Base-by-base conservation (phyloP, 805 yeast genomes). In the Jamesozyma lodderae region DNA sequence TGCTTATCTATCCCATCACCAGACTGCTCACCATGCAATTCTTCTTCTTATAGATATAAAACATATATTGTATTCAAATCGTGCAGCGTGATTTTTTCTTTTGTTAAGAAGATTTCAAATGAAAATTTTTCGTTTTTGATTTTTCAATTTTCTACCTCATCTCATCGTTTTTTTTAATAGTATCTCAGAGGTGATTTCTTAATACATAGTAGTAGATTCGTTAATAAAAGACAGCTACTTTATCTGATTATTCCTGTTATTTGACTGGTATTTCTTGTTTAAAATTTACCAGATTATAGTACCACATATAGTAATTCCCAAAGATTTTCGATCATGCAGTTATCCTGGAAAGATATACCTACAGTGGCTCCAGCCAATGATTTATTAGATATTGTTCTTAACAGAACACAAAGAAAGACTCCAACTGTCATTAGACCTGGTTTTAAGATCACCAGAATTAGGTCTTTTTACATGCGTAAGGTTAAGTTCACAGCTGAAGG, bases 361-460 rank as follows among this genome's bases (percentile, higher is more conserved):
- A 79, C 94, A 35, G 95, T 90, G 48, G 94, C 97, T 33, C 79
- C 79, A 48, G 69, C 94, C 55, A 86, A 82, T 63, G 97, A 92
- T 66, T 72, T 88, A 73, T 72, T 92, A 77, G 99, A 92, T 66
- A 85, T 92, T 47, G 95, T 92, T 46, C 81, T 92, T 49, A 92
- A 92, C 72, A 75, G 96, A 60, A 92, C 99, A 1, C 99, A 92
- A 69, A 79, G 99, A 68, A 92, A 92, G 68, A 92, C 98, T 5
- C 98, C 98, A 42, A 92, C 98, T n/a, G 96, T 92, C 40, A 83
- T 92, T 51, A 80, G 98, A 63, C 83, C 95, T 15, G 97, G 97
- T 41, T 92, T 88, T 71, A 81, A 84, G 60, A 90, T 92, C 62
- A 81, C 92, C 54, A 86, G 99, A 72, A 92, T 92, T 55, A 74